phyloP scores from a whole-genome alignment of 306 rosid genomes.

The Prunus mongolica region DNA sequence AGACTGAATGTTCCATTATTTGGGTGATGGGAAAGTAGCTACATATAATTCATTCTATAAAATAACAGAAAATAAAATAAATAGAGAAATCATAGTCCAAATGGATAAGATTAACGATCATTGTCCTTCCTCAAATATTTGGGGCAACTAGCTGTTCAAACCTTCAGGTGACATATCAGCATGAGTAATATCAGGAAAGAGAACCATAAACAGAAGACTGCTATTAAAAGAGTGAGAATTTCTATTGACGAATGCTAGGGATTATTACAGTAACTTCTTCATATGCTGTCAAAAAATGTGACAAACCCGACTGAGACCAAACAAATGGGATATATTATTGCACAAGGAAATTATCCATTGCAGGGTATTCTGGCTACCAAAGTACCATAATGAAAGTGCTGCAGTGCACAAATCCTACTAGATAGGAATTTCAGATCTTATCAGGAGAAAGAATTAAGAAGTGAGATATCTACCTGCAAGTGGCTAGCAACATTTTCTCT shows the following conservation, averaged over 20 bases:
- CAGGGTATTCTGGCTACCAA: constrained; percentile 7
- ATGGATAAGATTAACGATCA: background rate
- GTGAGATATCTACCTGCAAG: constrained; percentile 65
- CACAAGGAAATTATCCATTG: background rate
- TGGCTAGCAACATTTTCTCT: constrained; percentile 99
- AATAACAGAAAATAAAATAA: background rate
- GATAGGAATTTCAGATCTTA: background rate
- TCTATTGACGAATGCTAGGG: background rate
- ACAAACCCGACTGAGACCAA: background rate
- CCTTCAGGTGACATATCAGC: background rate
- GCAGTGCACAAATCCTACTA: background rate
- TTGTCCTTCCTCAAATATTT: background rate
- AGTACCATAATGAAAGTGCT: background rate
- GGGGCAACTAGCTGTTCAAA: background rate
- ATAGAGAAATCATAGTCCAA: background rate
- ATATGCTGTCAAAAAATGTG: background rate
- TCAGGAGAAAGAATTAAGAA: constrained; percentile 9
- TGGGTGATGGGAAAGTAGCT: background rate
- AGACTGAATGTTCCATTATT: background rate
- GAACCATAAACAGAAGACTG: background rate
- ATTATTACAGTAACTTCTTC: background rate
- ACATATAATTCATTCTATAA: background rate
- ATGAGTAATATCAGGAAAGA: background rate
- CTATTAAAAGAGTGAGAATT: background rate
- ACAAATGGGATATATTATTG: background rate